Percentiles rank a stretch among this genome's conserved stretches.
phyloP scores from a whole-genome alignment of 768 basidiomycete genomes.

The Lactarius trivialis region DNA sequence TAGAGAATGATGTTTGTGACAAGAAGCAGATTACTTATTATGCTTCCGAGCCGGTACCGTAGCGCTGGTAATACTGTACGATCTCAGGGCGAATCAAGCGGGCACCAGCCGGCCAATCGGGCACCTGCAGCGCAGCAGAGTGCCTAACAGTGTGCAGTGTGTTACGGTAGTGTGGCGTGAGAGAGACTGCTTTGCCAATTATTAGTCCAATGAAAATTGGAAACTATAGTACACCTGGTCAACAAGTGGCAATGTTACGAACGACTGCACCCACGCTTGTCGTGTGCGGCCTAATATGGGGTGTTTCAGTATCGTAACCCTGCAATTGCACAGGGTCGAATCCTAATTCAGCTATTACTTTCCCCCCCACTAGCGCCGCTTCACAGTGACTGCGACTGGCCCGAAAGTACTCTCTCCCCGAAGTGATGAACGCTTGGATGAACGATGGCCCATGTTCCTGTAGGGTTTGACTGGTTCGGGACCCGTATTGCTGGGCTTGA shows the following conservation, averaged over 20 bases:
- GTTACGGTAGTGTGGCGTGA: not conserved
- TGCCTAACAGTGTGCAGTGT: too few species aligned
- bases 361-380: too few species aligned
- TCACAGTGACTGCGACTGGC: too few species aligned
- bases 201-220: not conserved
- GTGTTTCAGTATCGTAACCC: not conserved
- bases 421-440: not conserved
- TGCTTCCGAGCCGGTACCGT: not conserved
- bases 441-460: not conserved
- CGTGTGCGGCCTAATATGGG: not conserved
- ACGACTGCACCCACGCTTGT: constrained; percentile 1
- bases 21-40: not conserved
- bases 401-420: not conserved
- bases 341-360: not conserved
- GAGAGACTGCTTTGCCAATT: not conserved
- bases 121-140: not conserved
- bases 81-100: not conserved
- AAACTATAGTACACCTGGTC: not conserved
- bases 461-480: not conserved
- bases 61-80: not conserved
- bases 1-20: not conserved
- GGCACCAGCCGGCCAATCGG: not conserved
- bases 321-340: constrained; percentile 2
- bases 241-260: not conserved
- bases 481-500: not conserved